Evolutionary conservation across 108 stramenopile genomes (phyloP), one percentile per base, ranked within the genome.

Genomic region (Cylindrotheca fusiformis): DNA sequence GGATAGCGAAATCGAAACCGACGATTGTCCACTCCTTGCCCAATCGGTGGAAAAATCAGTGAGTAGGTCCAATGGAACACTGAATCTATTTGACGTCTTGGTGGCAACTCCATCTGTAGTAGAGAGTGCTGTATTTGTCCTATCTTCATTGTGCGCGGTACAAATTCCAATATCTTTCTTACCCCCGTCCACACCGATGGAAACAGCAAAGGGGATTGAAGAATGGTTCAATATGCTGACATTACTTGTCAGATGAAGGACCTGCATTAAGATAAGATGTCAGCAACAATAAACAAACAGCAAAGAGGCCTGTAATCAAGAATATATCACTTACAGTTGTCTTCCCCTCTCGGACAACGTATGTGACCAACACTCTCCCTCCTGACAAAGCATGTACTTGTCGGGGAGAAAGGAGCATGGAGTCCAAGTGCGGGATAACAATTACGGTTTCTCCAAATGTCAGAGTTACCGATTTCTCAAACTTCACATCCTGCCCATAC

Each of bases 401-500:
- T 33, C 78, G 49, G 17, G 71, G 54, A 48, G 63, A 60, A 32
- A 60, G 81, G 27, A 86, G 60, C 49, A 80, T 81, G 46, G 41
- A 2, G 33, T 67, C 72, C 46, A 74, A 32, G 47, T 74, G 58
- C 2, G 45, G 48, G 56, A 53, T 61, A 6, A 10, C 36, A 20
- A 29, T 27, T 2, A 32, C 24, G 26, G 41, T 54, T 6, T 47
- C 59, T 26, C 46, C 65, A 3, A 21, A n/a, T 27, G 45, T 5
- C 6, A 94, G 55, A 6, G 52, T 66, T 6, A 94, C 48, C 18
- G 62, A 55, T 62, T 91, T 94, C 26, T 69, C 58, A 33, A 72
- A 63, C 31, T 48, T 63, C 18, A 88, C 67, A 68, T 94, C 93
- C 68, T 91, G 88, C 17, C 93, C 93, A 66, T 94, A 94, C 36